Conservation (phyloP, 495 filamentous ascomycete species). For the Diplogelasinospora grovesii region DNA sequence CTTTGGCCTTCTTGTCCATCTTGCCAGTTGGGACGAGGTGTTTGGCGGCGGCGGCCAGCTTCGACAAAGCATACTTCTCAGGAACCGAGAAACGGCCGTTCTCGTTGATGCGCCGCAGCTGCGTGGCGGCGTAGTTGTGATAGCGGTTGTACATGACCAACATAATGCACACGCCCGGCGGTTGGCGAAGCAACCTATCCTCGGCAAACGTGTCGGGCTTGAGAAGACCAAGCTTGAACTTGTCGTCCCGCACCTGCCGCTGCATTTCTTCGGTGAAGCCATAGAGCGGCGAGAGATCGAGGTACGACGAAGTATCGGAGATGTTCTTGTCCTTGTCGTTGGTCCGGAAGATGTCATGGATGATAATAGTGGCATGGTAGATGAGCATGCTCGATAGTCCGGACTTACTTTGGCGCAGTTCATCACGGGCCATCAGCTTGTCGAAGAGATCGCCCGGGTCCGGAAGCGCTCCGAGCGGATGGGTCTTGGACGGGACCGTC, state of each 20-base stretch:
- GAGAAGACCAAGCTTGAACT: slow-evolving; percentile 55
- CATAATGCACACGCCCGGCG: slow-evolving; percentile 66
- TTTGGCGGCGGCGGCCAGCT: slow-evolving; percentile 37
- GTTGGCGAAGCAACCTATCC: slow-evolving; percentile 63
- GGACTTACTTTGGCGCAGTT: slow-evolving; percentile 59
- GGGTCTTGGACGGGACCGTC: slow-evolving; percentile 44
- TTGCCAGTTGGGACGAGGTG: no score
- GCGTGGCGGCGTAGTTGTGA: slow-evolving; percentile 67
- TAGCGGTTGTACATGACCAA: slow-evolving; percentile 65
- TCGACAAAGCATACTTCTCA: slow-evolving; percentile 41
- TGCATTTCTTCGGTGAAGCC: slow-evolving; percentile 69
- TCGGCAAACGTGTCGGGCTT: slow-evolving; percentile 73
- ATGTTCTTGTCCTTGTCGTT: slow-evolving; percentile 27
- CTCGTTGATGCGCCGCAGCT: slow-evolving; percentile 64
- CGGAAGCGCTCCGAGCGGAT: slow-evolving; percentile 54
- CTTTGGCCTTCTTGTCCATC: no score
- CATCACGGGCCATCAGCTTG: slow-evolving; percentile 52
- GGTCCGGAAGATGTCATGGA: slow-evolving; percentile 55
- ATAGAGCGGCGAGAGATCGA: slow-evolving; percentile 73
- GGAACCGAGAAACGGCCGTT: slow-evolving; percentile 58
- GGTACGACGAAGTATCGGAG: slow-evolving; percentile 61
- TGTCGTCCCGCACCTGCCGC: slow-evolving; percentile 58
- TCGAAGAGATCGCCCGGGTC: slow-evolving; percentile 71
- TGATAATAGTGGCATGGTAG: slow-evolving; percentile 75
- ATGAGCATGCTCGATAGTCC: slow-evolving; percentile 77